Base-by-base conservation (phyloP, 2,329 filamentous ascomycete species). In the Endocalyx cinctus region DNA sequence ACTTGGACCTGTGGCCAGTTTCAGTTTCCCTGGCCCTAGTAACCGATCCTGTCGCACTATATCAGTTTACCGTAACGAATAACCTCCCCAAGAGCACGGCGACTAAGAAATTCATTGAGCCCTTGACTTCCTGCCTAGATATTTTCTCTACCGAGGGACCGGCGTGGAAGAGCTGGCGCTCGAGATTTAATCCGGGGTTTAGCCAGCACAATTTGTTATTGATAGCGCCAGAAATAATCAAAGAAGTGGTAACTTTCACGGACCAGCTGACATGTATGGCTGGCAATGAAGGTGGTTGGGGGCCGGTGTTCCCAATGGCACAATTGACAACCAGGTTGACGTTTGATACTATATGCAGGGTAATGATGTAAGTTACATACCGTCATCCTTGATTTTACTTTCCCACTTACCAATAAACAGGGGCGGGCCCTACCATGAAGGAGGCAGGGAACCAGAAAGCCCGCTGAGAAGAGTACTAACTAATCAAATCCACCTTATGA, bases 311-410 rank as follows among this genome's bases (percentile, higher is more conserved):
- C 19, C 33, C 43, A 6, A 44, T 67, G 5, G 53, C 65, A 33
- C 41, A 55, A 6, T 53, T 50, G 13, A 55, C 61, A 2, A 60
- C 52, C 5, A 59, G 60, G 32, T 41, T 67, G 12, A 60, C 64
- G 0, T 57, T 66, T 7, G 63, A 67, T 29, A 49, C 66, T 17
- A 67, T 65, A 28, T 47, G 47, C 12, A 50, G 58, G n/a, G 52
- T 59, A 11, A 48, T 57, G 3, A 39, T 65, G 51, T 62, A 36
- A 41, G 46, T 44, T 27, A n/a, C n/a, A n/a, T n/a, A n/a, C n/a
- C n/a, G n/a, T n/a, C n/a, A n/a, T n/a, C n/a, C n/a, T n/a, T n/a
- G n/a, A n/a, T n/a, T n/a, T n/a, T n/a, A n/a, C n/a, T n/a, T n/a
- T n/a, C n/a, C n/a, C n/a, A n/a, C n/a, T n/a, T n/a, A n/a, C n/a